phyloP scores from a whole-genome alignment of 768 basidiomycete genomes.

The Pisolithus tinctorius region DNA sequence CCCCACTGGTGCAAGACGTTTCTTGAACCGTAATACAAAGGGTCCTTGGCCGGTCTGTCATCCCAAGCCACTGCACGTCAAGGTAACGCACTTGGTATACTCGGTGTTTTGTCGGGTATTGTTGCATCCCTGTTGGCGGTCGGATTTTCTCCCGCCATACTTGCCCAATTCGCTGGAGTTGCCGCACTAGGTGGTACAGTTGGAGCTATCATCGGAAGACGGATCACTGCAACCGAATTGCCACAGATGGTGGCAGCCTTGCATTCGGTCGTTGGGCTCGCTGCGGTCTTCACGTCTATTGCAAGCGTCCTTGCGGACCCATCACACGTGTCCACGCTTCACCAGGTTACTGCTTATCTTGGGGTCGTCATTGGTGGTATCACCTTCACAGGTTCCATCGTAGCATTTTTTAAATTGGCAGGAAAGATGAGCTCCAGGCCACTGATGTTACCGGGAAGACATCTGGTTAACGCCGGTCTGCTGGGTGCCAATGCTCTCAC shows the following conservation, averaged over 20 bases:
- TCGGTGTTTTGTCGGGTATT: conserved; percentile 79
- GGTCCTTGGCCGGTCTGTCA: conserved; percentile 70
- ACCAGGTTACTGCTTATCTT: conserved; percentile 79
- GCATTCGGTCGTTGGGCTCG: conserved; percentile 86
- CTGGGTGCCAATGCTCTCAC: conserved; percentile 64
- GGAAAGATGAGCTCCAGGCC: conserved; percentile 76
- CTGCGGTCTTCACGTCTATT: conserved; percentile 82
- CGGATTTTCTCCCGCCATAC: conserved; percentile 68
- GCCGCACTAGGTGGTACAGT: conserved; percentile 66
- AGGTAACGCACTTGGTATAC: conserved; percentile 84
- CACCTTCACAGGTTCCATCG: conserved; percentile 85
- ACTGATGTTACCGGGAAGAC: conserved; percentile 66
- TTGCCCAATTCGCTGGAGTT: conserved; percentile 73
- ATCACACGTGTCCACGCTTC: conserved; percentile 62
- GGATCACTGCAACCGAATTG: conserved; percentile 82
- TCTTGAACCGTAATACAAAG: conserved; percentile 27
- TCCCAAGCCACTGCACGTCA: conserved; percentile 80
- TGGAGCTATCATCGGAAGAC: conserved; percentile 69
- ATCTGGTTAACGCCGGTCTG: conserved; percentile 67
- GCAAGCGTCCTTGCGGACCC: conserved; percentile 72
- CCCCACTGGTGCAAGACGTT: not conserved
- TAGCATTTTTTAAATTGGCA: conserved; percentile 84
- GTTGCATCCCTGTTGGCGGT: conserved; percentile 77
- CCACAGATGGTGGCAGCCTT: conserved; percentile 80
- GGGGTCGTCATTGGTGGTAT: conserved; percentile 84